Evolutionary conservation across 805 yeast genomes (phyloP).

Genomic region (baker's yeast (Saccharomyces cerevisiae)): DNA sequence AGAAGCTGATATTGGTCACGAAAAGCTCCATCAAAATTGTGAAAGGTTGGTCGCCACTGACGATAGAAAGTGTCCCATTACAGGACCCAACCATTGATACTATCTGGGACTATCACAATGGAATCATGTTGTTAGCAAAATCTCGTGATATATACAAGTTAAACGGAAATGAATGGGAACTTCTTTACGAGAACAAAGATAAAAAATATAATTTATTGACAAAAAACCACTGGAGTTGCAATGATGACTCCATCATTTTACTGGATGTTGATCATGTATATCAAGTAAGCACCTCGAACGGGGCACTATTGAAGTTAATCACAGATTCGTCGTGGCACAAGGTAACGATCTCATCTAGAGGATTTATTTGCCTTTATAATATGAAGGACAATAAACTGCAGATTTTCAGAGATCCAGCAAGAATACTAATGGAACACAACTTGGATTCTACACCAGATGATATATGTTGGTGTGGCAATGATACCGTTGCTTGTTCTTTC

Average conservation of each 20-base stretch:
- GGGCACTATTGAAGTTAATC: slow-evolving; percentile 3
- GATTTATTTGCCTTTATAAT: slow-evolving; percentile 43
- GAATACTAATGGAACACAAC: slow-evolving; percentile 19
- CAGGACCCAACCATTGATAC: slow-evolving; percentile 12
- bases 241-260: slow-evolving; percentile 13
- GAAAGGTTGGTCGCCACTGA: slow-evolving; percentile 17
- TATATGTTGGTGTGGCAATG: slow-evolving; percentile 79
- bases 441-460: slow-evolving; percentile 34
- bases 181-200: not conserved
- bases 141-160: slow-evolving; percentile 18
- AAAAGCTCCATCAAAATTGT: slow-evolving; percentile 12
- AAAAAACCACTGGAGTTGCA: slow-evolving; percentile 25
- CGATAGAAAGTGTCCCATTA: slow-evolving; percentile 7
- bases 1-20: slow-evolving; percentile 15
- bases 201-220: slow-evolving; percentile 17
- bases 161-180: slow-evolving; percentile 1
- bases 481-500: slow-evolving; percentile 56
- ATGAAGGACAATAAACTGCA: slow-evolving; percentile 36
- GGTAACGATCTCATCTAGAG: slow-evolving; percentile 18
- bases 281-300: slow-evolving; percentile 6
- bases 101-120: slow-evolving; percentile 27
- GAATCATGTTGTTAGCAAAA: slow-evolving; percentile 13
- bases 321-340: slow-evolving; percentile 23
- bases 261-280: slow-evolving; percentile 20
- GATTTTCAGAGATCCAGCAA: slow-evolving; percentile 35